phyloP scores from a whole-genome alignment of 148 eudicot species.

The Arctostaphylos glauca region DNA sequence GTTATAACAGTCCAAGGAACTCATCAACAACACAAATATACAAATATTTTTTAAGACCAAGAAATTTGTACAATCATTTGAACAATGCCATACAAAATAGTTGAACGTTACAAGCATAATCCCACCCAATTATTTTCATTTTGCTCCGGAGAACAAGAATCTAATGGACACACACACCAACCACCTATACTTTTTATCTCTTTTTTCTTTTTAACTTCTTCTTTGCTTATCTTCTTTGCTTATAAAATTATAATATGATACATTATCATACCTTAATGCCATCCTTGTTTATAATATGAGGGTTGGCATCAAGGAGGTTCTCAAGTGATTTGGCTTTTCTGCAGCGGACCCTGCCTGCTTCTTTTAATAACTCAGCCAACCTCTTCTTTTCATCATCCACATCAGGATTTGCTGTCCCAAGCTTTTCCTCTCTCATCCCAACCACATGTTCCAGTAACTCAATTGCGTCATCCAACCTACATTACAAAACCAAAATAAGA shows the following conservation, averaged over 20 bases:
- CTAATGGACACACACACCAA: constrained; percentile 37
- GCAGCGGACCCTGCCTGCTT: constrained; percentile 73
- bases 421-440: constrained; percentile 96
- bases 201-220: constrained; percentile 22
- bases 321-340: constrained; percentile 73
- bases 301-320: constrained; percentile 69
- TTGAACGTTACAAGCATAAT: constrained; percentile 13
- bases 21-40: constrained; percentile 16
- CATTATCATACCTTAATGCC: constrained; percentile 49
- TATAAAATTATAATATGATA: constrained; percentile 33
- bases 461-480: constrained; percentile 92
- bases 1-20: neutral
- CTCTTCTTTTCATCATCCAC: constrained; percentile 94
- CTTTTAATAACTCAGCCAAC: constrained; percentile 74
- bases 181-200: constrained; percentile 22
- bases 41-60: constrained; percentile 11
- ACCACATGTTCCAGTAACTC: constrained; percentile 74
- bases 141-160: constrained; percentile 20
- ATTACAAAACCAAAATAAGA: neutral
- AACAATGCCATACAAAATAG: constrained; percentile 13
- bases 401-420: constrained; percentile 93
- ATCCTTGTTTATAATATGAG: constrained; percentile 37
- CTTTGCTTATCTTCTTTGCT: constrained; percentile 9
- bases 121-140: constrained; percentile 15
- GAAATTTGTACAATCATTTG: constrained; percentile 8